Evolutionary conservation across 371 early-diverging fungal species (phyloP), one percentile per base, ranked within the genome.

Genomic region (Apophysomyces ossiformis): DNA sequence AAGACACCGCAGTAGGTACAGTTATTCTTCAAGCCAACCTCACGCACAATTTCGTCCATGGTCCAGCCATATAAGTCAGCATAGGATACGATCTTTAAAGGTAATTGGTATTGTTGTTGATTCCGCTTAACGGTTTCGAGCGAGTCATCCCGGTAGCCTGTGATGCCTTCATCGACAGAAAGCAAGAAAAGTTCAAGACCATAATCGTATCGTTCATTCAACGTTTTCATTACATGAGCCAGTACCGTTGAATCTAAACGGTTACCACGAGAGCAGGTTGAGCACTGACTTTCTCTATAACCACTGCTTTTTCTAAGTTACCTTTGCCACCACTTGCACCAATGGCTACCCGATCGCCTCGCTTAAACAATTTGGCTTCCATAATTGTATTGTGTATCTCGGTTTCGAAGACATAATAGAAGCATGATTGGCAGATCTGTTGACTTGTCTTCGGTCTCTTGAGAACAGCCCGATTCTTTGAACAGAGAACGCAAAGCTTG

Each of bases 1-100:
- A 99, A 99, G 16, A 99, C 98, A 50, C 99, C 99, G 73, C 99
- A 99, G 72, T 97, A 99, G 12, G 99, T 99, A 86, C 99, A 99
- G 78, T 99, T 99, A 77, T 96, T 98, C 74, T 97, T 99, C 65
- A 90, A 87, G 0, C 99, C 99, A 16, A 98, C 94, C 69, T 93
- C 90, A 56, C 89, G 87, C 15, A 99, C 99, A 67, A 99, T 98
- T 45, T 90, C 88, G 83, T 99, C 99, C 99, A 99, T 99, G 62
- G 94, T 95, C 95, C 98, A 95, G 7, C 98, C 98, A 79, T 98
- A 99, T 7, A 98, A 79, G 61, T 99, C 97, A 67, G 92, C 85
- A 76, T 98, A 99, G 0, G 95, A 94, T 16, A 99, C 90, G 65
- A 99, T 96, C 74, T 94, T 91, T 7, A 99, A 81, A 1, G 98